These are phyloP conservation scores for Fusarium subglutinans DNA, from an alignment of 2,329 filamentous ascomycete genomes.

Conservation along the genomic window DNA sequence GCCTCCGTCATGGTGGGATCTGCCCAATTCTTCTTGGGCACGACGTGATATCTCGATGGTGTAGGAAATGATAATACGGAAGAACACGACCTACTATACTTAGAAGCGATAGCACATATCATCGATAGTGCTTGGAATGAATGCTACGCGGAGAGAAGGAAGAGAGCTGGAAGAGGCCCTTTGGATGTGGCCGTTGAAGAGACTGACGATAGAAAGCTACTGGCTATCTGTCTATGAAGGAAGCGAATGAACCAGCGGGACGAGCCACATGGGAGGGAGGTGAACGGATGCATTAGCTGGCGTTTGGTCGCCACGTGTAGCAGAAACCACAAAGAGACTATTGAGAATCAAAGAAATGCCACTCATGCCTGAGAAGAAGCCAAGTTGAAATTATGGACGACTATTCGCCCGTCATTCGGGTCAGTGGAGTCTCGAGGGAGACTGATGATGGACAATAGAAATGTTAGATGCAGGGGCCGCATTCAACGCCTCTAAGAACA, in stretches of 20 bases:
- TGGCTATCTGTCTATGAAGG: slow-evolving; percentile 23
- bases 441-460: not conserved
- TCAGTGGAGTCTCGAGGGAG: slow-evolving; percentile 4
- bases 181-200: slow-evolving; percentile 28
- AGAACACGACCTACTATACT: slow-evolving; percentile 38
- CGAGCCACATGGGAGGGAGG: slow-evolving; percentile 33
- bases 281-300: slow-evolving; percentile 35
- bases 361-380: slow-evolving; percentile 18
- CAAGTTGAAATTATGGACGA: not conserved
- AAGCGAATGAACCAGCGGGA: slow-evolving; percentile 34
- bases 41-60: slow-evolving; percentile 26
- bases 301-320: slow-evolving; percentile 41
- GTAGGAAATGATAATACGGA: slow-evolving; percentile 35
- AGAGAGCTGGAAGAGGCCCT: slow-evolving; percentile 25
- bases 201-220: slow-evolving; percentile 18
- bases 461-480: not conserved
- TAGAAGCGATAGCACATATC: slow-evolving; percentile 34
- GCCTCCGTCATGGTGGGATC: slow-evolving; percentile 26
- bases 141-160: slow-evolving; percentile 19
- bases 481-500: not conserved
- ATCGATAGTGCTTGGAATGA: slow-evolving; percentile 18
- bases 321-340: slow-evolving; percentile 42
- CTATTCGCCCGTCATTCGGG: not conserved
- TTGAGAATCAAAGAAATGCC: slow-evolving; percentile 43
- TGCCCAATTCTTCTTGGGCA: slow-evolving; percentile 32